phyloP scores from a whole-genome alignment of 1,139 yeast genomes.

The Ogataea hybrid region DNA sequence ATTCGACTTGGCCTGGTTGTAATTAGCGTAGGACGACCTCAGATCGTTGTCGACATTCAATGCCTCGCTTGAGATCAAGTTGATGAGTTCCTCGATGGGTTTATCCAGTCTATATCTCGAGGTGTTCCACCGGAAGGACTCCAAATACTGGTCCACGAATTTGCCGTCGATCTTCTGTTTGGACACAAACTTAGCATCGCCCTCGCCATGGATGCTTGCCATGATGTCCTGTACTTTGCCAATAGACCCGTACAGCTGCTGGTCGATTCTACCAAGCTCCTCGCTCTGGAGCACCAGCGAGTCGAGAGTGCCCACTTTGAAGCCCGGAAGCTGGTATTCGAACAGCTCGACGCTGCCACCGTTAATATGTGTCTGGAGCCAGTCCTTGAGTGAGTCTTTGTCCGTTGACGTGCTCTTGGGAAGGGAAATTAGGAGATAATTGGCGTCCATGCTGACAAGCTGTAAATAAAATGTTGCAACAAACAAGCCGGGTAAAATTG shows the following conservation, averaged over 20 bases:
- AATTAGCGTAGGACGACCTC: conserved; percentile 62
- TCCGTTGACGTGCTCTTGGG: conserved; percentile 48
- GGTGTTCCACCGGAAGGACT: conserved; percentile 81
- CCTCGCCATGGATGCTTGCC: conserved; percentile 14
- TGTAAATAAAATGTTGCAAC: conserved; percentile 12
- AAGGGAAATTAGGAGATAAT: conserved; percentile 50
- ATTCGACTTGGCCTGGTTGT: conserved; percentile 80
- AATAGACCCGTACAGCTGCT: conserved; percentile 66
- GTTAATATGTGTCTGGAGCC: conserved; percentile 45
- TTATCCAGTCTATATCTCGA: conserved; percentile 84
- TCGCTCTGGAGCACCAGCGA: conserved; percentile 88
- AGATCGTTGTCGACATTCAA: conserved; percentile 81
- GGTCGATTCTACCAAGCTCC: conserved; percentile 78
- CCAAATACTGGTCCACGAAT: conserved; percentile 60
- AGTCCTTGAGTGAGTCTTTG: conserved; percentile 29
- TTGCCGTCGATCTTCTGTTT: conserved; percentile 37
- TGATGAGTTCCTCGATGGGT: conserved; percentile 73
- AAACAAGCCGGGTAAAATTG: conserved; percentile 9
- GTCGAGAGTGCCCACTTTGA: conserved; percentile 94
- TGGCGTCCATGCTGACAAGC: conserved; percentile 26
- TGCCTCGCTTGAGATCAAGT: conserved; percentile 71
- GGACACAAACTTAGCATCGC: conserved; percentile 4
- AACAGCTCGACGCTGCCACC: conserved; percentile 42
- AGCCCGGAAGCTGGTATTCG: conserved; percentile 70
- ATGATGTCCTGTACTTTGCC: conserved; percentile 76